phyloP scores from a whole-genome alignment of 768 basidiomycete species.

The Xerocomellus chrysenteron region DNA sequence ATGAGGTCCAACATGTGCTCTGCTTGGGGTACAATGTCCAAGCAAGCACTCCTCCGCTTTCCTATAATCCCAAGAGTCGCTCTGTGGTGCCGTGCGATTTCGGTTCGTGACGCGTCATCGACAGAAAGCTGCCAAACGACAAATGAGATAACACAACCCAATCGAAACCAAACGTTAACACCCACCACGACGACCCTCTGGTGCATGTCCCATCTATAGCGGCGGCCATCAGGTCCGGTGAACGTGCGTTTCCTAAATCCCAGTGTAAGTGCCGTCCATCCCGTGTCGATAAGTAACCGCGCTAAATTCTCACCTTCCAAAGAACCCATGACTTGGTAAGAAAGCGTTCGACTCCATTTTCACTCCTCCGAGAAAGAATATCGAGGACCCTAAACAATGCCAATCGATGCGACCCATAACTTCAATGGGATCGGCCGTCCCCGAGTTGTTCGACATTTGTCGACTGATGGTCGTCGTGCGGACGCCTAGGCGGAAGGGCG shows the following conservation, averaged over 20 bases:
- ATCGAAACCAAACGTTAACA: neutral
- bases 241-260: constrained; percentile 27
- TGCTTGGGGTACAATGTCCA: constrained; percentile 24
- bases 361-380: constrained; percentile 28
- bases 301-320: constrained; percentile 10
- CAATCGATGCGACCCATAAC: constrained; percentile 35
- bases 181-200: constrained; percentile 12
- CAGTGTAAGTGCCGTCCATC: neutral
- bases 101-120: constrained; percentile 14
- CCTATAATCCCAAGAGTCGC: constrained; percentile 26
- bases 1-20: constrained; percentile 27
- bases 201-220: constrained; percentile 33
- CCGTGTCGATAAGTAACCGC: neutral
- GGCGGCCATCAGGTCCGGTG: constrained; percentile 31
- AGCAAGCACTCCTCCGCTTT: constrained; percentile 13
- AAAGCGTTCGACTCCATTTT: constrained; percentile 27
- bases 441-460: neutral
- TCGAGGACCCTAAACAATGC: constrained; percentile 28
- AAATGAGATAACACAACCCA: neutral
- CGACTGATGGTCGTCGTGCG: constrained; percentile 21
- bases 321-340: constrained; percentile 19
- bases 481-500: constrained; percentile 19
- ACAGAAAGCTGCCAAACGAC: constrained; percentile 13
- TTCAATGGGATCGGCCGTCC: constrained; percentile 22
- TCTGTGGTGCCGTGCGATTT: constrained; percentile 23